A percentile compares a stretch with the other conserved stretches of the same genome.
Conservation (phyloP, 164 flowering plant species). For the Annona cherimola region DNA sequence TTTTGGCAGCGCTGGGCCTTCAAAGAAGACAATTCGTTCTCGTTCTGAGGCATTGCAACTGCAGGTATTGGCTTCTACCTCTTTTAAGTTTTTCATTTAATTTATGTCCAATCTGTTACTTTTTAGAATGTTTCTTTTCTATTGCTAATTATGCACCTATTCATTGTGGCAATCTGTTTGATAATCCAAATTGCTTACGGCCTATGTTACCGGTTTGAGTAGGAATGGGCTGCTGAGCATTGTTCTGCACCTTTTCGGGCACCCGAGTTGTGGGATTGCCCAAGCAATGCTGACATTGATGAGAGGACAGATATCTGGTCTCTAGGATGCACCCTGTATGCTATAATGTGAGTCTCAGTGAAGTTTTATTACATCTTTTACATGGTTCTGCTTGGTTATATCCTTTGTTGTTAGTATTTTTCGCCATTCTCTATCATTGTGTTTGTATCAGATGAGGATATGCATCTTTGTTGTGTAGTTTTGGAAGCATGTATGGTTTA, state of each 20-base stretch:
- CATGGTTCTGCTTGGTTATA: background rate
- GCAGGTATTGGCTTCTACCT: conserved; percentile 50
- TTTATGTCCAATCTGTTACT: no score
- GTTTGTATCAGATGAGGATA: background rate
- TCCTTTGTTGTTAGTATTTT: background rate
- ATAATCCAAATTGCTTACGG: conserved; percentile 3
- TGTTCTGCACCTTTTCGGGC: conserved; percentile 95
- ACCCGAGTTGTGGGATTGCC: conserved; percentile 99
- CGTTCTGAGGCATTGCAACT: conserved; percentile 84
- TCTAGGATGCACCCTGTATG: conserved; percentile 89
- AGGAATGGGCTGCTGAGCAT: conserved; percentile 99
- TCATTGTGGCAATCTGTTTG: background rate
- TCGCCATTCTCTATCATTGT: background rate
- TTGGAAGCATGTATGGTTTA: background rate
- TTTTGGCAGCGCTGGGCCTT: conserved; percentile 95
- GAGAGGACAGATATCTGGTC: conserved; percentile 99
- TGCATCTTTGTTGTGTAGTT: background rate
- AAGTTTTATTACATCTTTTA: conserved; percentile 1
- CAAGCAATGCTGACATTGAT: conserved; percentile 86
- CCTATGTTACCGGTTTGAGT: conserved; percentile 8
- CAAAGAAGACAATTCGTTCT: conserved; percentile 74
- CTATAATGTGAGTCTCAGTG: conserved; percentile 66
- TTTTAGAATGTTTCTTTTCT: background rate
- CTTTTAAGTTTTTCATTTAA: no score
- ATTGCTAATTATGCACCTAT: background rate